phyloP scores from a whole-genome alignment of 2,329 filamentous ascomycete species.

The Didymella sp. region DNA sequence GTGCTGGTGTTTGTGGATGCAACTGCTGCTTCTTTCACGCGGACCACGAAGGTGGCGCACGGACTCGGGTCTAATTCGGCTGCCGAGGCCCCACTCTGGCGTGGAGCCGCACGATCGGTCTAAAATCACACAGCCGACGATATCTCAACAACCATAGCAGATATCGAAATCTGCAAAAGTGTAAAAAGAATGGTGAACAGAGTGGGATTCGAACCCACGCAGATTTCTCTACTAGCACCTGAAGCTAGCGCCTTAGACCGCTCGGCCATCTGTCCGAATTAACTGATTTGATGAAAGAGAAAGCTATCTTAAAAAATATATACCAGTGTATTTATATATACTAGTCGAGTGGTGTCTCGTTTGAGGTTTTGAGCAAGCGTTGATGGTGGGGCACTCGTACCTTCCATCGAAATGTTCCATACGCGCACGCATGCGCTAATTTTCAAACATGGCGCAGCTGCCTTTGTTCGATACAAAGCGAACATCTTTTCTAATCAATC shows the following conservation, averaged over 20 bases:
- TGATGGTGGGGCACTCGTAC: background rate
- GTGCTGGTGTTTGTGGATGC: background rate
- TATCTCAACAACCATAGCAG: slow-evolving; percentile 4
- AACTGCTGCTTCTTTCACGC: slow-evolving; percentile 8
- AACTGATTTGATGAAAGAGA: background rate
- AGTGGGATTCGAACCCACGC: slow-evolving; percentile 50
- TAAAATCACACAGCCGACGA: slow-evolving; percentile 6
- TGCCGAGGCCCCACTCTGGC: background rate
- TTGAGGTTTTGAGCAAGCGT: background rate
- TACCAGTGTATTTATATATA: background rate
- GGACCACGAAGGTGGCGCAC: background rate
- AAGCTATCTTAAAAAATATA: background rate
- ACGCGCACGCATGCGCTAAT: too few relatives aligned
- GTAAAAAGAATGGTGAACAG: slow-evolving; percentile 41
- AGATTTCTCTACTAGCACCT: slow-evolving; percentile 48
- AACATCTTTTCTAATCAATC: too few relatives aligned
- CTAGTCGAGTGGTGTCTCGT: too few relatives aligned
- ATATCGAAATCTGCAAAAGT: background rate
- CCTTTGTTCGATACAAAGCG: too few relatives aligned
- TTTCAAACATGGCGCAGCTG: too few relatives aligned
- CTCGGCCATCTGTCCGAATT: slow-evolving; percentile 41
- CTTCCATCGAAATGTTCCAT: too few relatives aligned
- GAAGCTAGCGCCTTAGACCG: slow-evolving; percentile 50
- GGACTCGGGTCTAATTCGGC: background rate
- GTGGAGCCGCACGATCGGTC: background rate